A percentile compares a stretch with the other conserved stretches of the same genome.
phyloP scores from a whole-genome alignment of 495 filamentous ascomycete genomes.

The Cercophora sp. region DNA sequence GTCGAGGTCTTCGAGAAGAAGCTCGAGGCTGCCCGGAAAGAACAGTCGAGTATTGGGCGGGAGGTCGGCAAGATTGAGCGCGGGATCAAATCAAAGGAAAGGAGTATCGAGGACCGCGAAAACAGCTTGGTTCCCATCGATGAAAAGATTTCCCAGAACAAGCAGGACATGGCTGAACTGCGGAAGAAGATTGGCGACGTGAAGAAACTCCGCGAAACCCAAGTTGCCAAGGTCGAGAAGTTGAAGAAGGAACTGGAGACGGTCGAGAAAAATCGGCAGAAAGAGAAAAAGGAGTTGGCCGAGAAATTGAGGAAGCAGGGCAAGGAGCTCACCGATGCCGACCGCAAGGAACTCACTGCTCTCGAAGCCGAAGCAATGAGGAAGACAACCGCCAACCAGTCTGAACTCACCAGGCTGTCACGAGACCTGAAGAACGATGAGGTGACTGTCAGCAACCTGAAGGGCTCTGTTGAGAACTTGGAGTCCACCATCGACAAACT shows the following conservation, averaged over 20 bases:
- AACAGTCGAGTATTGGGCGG: slow-evolving; percentile 72
- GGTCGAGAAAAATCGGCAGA: slow-evolving; percentile 86
- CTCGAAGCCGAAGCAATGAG: slow-evolving; percentile 83
- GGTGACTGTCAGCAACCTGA: slow-evolving; percentile 79
- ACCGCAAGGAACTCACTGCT: slow-evolving; percentile 85
- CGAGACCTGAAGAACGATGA: slow-evolving; percentile 87
- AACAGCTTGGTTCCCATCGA: slow-evolving; percentile 84
- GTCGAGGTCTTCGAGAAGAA: slow-evolving; percentile 80
- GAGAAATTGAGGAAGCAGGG: slow-evolving; percentile 80
- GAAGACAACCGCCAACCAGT: slow-evolving; percentile 74
- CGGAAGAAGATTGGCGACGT: slow-evolving; percentile 65
- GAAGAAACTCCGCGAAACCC: slow-evolving; percentile 67
- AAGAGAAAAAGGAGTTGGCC: slow-evolving; percentile 84
- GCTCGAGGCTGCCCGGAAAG: slow-evolving; percentile 81
- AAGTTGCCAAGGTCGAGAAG: slow-evolving; percentile 61
- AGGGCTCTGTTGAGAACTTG: slow-evolving; percentile 75
- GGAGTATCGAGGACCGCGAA: slow-evolving; percentile 80
- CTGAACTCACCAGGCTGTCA: slow-evolving; percentile 74
- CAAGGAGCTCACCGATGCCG: slow-evolving; percentile 75
- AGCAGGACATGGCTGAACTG: slow-evolving; percentile 61
- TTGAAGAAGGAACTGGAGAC: slow-evolving; percentile 71
- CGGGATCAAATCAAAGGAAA: slow-evolving; percentile 78
- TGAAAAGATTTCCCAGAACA: slow-evolving; percentile 85
- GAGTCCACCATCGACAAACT: slow-evolving; percentile 70
- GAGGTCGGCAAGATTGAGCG: slow-evolving; percentile 80